Evolutionary conservation across 1,284 basidiomycete genomes (phyloP).

Genomic region (Rhodofomes roseus): DNA sequence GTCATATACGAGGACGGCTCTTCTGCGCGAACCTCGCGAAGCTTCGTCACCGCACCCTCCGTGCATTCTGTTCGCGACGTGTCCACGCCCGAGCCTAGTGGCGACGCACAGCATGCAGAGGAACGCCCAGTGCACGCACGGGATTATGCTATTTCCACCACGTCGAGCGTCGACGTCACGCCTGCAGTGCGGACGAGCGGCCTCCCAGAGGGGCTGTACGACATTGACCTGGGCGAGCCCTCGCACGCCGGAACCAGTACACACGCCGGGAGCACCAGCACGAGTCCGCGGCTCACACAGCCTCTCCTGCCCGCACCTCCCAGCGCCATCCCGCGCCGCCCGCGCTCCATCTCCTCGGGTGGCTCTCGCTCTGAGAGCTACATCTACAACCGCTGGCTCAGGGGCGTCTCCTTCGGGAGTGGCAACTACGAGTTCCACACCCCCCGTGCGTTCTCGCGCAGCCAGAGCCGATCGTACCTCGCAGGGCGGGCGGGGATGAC

Average conservation of each 20-base stretch:
- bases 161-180: constrained; percentile 4
- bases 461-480: neutral
- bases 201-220: constrained; percentile 20
- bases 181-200: constrained; percentile 8
- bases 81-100: constrained; percentile 10
- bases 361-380: constrained; percentile 19
- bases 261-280: neutral
- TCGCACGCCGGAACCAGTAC: neutral
- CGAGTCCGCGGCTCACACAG: neutral
- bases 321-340: constrained; percentile 12
- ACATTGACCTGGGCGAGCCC: constrained; percentile 14
- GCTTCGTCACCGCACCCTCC: constrained; percentile 56
- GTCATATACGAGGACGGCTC: constrained; percentile 41
- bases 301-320: constrained; percentile 8
- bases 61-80: constrained; percentile 24
- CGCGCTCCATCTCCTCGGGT: constrained; percentile 7
- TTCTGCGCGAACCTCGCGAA: constrained; percentile 40
- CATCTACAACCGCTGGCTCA: constrained; percentile 27
- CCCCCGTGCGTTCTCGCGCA: neutral
- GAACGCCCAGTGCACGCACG: neutral
- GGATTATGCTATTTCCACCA: constrained; percentile 10
- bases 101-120: neutral
- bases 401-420: constrained; percentile 32
- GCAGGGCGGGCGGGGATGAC: constrained; percentile 12
- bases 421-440: constrained; percentile 4